A percentile compares a stretch with the other conserved stretches of the same genome.
Evolutionary conservation across 2,329 filamentous ascomycete genomes (phyloP).

Genomic region (Fusarium sp.): DNA sequence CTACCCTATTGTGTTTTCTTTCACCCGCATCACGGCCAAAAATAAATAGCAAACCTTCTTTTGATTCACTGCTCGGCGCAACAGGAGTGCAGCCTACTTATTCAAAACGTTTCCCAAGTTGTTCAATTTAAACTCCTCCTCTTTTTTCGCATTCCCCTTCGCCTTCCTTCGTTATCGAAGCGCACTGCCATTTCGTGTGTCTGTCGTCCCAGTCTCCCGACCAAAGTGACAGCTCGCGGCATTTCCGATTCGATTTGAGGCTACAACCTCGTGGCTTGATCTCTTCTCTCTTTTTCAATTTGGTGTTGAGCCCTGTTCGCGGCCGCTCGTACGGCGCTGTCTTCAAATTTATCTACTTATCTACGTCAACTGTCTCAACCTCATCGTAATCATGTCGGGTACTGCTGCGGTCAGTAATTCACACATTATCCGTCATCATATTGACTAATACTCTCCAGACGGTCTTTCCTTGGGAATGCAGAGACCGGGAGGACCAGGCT

Average conservation of each 20-base stretch:
- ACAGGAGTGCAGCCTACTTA: conserved; percentile 28
- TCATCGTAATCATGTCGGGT: conserved; percentile 30
- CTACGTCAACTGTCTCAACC: conserved; percentile 14
- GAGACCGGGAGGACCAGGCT: conserved; percentile 62
- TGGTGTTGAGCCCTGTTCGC: background rate
- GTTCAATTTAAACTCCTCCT: conserved; percentile 1
- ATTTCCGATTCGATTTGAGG: background rate
- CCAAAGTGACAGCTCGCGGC: conserved; percentile 5
- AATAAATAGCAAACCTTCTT: conserved; percentile 17
- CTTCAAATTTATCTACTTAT: conserved; percentile 4
- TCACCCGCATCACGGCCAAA: conserved; percentile 29
- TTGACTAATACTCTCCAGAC: conserved; percentile 38
- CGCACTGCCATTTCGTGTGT: background rate
- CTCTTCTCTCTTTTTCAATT: background rate
- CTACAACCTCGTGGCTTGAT: background rate
- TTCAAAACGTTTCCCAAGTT: background rate
- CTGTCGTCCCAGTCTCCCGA: conserved; percentile 2
- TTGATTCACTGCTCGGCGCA: conserved; percentile 32
- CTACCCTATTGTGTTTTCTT: conserved; percentile 30
- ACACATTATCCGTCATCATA: background rate
- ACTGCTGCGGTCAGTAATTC: conserved; percentile 33
- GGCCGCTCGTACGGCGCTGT: conserved; percentile 4
- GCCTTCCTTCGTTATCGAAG: background rate
- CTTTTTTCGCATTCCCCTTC: background rate
- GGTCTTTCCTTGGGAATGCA: conserved; percentile 59